Conservation (phyloP, 192 early-diverging fungal genomes). For the Paraglomus brasilianum region DNA sequence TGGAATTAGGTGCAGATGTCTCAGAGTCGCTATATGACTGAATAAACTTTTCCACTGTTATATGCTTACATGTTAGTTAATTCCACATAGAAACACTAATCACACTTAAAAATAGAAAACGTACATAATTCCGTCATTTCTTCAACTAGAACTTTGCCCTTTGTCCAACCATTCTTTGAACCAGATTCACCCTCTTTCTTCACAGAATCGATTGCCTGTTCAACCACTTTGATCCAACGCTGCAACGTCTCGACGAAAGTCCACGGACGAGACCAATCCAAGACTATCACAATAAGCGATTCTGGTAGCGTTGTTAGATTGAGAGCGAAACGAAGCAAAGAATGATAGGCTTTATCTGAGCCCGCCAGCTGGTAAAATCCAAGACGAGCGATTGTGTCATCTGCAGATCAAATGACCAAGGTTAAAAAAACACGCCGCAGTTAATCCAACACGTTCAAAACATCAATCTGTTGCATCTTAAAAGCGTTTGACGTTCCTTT, state of each 20-base stretch:
- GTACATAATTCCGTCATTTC: conserved; percentile 67
- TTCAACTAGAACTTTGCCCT: conserved; percentile 65
- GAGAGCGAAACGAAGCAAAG: conserved; percentile 71
- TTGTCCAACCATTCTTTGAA: conserved; percentile 53
- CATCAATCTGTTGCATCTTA: not conserved
- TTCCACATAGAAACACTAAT: not conserved
- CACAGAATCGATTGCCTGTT: conserved; percentile 53
- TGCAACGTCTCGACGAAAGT: conserved; percentile 76
- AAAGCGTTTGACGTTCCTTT: not conserved
- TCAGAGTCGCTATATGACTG: conserved; percentile 62
- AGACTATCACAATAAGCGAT: conserved; percentile 69
- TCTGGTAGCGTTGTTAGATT: conserved; percentile 61
- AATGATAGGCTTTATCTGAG: conserved; percentile 63
- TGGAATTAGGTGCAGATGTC: conserved; percentile 33
- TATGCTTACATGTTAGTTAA: not conserved
- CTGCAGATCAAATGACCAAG: not conserved
- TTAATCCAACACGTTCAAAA: not conserved
- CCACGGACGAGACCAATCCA: conserved; percentile 94
- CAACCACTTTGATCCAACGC: conserved; percentile 74
- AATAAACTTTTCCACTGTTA: conserved; percentile 62
- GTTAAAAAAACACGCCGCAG: conserved; percentile 5
- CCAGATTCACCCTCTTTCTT: conserved; percentile 49
- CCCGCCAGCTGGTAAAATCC: conserved; percentile 80
- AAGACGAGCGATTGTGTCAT: conserved; percentile 66
- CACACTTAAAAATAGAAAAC: conserved; percentile 28